Base-by-base conservation (phyloP, 345 rosid genomes). In the Boechera stricta region DNA sequence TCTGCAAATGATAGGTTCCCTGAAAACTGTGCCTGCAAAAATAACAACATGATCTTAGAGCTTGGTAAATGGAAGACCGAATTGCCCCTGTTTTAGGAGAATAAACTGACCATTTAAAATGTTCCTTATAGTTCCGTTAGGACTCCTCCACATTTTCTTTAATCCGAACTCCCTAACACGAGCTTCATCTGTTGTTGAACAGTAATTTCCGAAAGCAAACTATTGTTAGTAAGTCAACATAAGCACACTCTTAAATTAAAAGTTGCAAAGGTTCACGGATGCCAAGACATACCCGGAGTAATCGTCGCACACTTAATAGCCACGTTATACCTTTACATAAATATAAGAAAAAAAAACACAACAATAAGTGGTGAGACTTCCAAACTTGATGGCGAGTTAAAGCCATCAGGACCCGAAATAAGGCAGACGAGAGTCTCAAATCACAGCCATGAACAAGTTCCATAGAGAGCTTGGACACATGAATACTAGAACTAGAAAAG, bases 111-210 rank as follows among this genome's bases (percentile, higher is more conserved):
- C 98, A 76, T 94, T 94, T 57, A 94, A 83, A 75, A 91, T 94
- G 82, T 91, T 94, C 64, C 97, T 82, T 39, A 94, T 94, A 13
- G 98, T 94, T 63, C 98, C 96, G 61, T 94, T 94, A 53, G 98
- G 97, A 85, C 98, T 94, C 80, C 71, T 91, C 98, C 98, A 94
- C 98, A 94, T 94, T 26, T 78, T 84, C 77, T 94, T 94, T 81
- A 94, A 83, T 52, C 62, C 68, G 67, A 91, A 94, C 83, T 94
- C 98, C 85, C 80, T 81, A 55, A 93, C 84, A 68, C 98, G 96
- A 44, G 49, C 89, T 86, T 93, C 98, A 85, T 90, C 98, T 94
- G 80, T 80, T 55, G 71, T 66, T 11, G 48, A 24, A 54, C 9
- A 42, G 10, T 70, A 28, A 54, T 10, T 53, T 15, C 6, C 44